Conservation (phyloP, 495 filamentous ascomycete genomes). For the Penicillium pancosmium region DNA sequence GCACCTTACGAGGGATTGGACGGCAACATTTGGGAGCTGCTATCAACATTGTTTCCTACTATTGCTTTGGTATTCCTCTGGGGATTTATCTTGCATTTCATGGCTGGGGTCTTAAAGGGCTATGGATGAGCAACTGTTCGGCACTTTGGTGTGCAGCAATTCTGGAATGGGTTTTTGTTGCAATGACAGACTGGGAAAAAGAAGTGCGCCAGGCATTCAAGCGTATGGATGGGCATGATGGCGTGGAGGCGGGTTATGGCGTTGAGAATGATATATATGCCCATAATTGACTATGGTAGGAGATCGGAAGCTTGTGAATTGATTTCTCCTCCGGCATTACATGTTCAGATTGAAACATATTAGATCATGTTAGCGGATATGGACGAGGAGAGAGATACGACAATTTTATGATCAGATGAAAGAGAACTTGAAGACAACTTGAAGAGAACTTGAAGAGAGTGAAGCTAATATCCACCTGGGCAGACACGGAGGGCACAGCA, state of each 20-base stretch:
- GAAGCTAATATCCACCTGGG: too few relatives aligned
- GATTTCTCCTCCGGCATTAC: too few relatives aligned
- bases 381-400: too few relatives aligned
- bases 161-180: constrained; percentile 81
- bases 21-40: constrained; percentile 84
- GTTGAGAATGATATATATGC: neutral
- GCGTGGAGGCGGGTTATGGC: neutral
- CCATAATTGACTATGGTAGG: neutral
- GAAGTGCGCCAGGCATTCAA: constrained; percentile 78
- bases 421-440: too few relatives aligned
- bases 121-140: constrained; percentile 92
- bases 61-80: constrained; percentile 78
- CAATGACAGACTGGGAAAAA: constrained; percentile 73
- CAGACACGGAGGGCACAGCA: too few relatives aligned
- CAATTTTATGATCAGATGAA: too few relatives aligned
- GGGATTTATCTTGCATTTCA: constrained; percentile 89
- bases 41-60: constrained; percentile 92
- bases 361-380: too few relatives aligned
- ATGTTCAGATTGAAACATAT: too few relatives aligned
- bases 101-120: constrained; percentile 80
- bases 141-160: constrained; percentile 82
- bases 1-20: constrained; percentile 81
- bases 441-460: too few relatives aligned
- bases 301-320: neutral
- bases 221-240: constrained; percentile 63